These are phyloP conservation scores for Chionographis japonica DNA, from an alignment of 106 monocot species.

Conservation along the genomic window DNA sequence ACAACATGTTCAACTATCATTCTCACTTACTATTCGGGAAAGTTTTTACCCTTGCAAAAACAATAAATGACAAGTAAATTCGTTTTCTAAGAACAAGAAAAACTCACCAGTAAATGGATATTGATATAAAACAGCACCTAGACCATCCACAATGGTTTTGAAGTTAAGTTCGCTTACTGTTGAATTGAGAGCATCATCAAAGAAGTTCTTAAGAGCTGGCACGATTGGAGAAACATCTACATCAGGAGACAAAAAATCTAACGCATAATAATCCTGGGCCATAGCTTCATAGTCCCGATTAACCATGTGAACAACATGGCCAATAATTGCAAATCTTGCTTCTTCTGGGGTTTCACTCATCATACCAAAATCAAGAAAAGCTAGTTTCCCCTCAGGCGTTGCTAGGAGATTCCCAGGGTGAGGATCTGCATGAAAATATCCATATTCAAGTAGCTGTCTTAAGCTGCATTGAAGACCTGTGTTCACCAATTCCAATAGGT, in stretches of 20 bases:
- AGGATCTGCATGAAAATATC: conserved; percentile 98
- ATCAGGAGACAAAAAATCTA: conserved; percentile 83
- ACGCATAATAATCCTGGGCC: conserved; percentile 95
- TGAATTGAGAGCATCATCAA: conserved; percentile 93
- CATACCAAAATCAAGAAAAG: conserved; percentile 99
- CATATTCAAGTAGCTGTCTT: conserved; percentile 94
- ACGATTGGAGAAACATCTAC: conserved; percentile 98
- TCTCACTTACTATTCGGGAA: too few relatives aligned
- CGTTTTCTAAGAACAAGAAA: background rate
- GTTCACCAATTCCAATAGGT: conserved; percentile 83
- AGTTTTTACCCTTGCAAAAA: too few relatives aligned
- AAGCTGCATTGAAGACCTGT: conserved; percentile 96
- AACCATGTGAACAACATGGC: conserved; percentile 98
- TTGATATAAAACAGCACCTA: conserved; percentile 90
- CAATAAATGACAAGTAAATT: background rate
- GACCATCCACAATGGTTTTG: conserved; percentile 91
- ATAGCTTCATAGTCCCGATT: conserved; percentile 99
- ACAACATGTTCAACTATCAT: too few relatives aligned
- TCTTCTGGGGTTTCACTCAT: conserved; percentile 99
- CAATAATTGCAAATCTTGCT: conserved; percentile 92
- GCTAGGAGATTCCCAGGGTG: conserved; percentile 98
- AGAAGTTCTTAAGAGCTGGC: conserved; percentile 82
- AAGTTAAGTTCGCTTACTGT: conserved; percentile 97
- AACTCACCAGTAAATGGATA: conserved; percentile 94
- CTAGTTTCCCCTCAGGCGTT: conserved; percentile 91